A percentile compares a stretch with the other conserved stretches of the same genome.
These are phyloP conservation scores for Aspergillus awamori DNA, from an alignment of 2,329 filamentous ascomycete species.

Conservation along the genomic window DNA sequence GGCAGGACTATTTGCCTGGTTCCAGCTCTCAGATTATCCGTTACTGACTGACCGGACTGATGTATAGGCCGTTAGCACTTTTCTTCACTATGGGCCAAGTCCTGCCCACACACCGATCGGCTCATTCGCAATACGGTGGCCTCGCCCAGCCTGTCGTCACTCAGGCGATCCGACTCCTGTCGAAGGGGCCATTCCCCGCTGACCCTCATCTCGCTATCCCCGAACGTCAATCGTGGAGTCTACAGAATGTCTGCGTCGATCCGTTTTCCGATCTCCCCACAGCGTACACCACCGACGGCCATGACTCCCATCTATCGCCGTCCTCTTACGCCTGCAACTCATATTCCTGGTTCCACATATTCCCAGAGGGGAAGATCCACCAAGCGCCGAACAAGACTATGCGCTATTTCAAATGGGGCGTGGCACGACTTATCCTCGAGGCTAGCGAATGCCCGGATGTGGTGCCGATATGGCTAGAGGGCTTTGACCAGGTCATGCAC, in stretches of 20 bases:
- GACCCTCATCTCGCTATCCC: constrained; percentile 47
- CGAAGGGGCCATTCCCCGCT: constrained; percentile 62
- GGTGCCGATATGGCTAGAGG: constrained; percentile 92
- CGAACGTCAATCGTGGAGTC: constrained; percentile 42
- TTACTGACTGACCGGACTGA: not conserved
- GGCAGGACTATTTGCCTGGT: not conserved
- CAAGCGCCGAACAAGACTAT: constrained; percentile 77
- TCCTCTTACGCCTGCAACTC: constrained; percentile 70
- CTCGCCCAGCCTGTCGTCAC: constrained; percentile 87
- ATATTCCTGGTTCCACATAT: constrained; percentile 89
- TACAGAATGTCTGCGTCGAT: constrained; percentile 49
- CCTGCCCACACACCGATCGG: constrained; percentile 80
- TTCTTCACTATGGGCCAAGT: constrained; percentile 93
- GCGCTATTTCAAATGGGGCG: constrained; percentile 98
- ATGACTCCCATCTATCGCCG: constrained; percentile 65
- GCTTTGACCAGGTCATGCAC: constrained; percentile 84
- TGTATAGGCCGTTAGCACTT: constrained; percentile 62
- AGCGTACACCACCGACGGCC: constrained; percentile 44
- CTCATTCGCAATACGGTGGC: constrained; percentile 78
- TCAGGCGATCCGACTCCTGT: constrained; percentile 82
- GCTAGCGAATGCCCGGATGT: constrained; percentile 83
- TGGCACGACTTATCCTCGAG: constrained; percentile 88
- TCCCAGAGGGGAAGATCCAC: constrained; percentile 93
- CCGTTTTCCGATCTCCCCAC: constrained; percentile 50
- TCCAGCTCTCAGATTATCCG: not conserved